Conservation (phyloP, 148 eudicot species). For the Rhododendron williamsianum region DNA sequence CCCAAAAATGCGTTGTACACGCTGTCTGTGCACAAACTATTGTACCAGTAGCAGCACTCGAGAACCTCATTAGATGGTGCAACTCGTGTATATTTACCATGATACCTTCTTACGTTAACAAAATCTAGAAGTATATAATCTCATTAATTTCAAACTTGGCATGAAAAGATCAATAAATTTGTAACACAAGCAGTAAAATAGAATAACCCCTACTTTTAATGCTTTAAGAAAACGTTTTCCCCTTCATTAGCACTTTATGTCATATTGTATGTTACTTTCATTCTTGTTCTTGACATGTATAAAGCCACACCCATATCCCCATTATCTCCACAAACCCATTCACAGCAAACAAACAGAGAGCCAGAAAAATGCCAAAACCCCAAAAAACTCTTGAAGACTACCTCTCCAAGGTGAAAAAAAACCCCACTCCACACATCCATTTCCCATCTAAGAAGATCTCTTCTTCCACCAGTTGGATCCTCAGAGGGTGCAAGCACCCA, state of each 20-base stretch:
- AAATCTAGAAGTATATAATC: not conserved
- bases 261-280: not conserved
- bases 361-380: conserved; percentile 38
- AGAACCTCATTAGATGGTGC: not conserved
- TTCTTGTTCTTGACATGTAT: not conserved
- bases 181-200: too few relatives aligned
- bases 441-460: conserved; percentile 37
- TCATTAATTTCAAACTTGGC: not conserved
- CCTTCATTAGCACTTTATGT: not conserved
- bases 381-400: conserved; percentile 47
- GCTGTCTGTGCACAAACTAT: too few relatives aligned
- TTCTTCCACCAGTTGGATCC: conserved; percentile 34
- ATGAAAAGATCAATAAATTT: not conserved
- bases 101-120: not conserved
- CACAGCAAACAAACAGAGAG: not conserved
- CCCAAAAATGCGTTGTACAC: too few relatives aligned
- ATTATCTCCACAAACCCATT: not conserved
- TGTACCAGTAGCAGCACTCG: too few relatives aligned
- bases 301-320: not conserved
- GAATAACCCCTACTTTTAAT: not conserved
- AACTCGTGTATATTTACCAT: not conserved
- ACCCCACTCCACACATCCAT: conserved; percentile 19
- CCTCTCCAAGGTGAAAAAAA: conserved; percentile 49
- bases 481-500: conserved; percentile 50
- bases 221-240: not conserved